These are phyloP conservation scores for Trichosporon asahii DNA, from an alignment of 1,284 basidiomycete species.

Conservation along the genomic window DNA sequence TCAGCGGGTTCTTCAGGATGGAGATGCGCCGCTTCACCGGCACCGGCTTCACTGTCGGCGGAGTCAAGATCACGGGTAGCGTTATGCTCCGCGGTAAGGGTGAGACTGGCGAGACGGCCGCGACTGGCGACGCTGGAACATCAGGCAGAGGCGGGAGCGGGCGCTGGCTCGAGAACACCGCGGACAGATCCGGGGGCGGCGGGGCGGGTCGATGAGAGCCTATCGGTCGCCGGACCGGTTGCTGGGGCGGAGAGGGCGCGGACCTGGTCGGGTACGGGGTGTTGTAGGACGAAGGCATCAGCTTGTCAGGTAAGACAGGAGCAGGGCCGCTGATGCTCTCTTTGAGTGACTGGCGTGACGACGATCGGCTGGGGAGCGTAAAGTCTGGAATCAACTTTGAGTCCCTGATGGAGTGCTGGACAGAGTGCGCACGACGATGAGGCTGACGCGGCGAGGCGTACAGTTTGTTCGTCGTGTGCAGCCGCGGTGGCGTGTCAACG, in stretches of 20 bases:
- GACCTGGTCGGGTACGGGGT: background rate
- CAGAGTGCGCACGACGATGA: slow-evolving; percentile 6
- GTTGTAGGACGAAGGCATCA: slow-evolving; percentile 5
- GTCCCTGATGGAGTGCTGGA: background rate
- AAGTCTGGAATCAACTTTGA: slow-evolving; percentile 1
- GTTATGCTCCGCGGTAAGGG: background rate
- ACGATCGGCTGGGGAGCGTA: background rate
- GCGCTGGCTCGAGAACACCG: background rate
- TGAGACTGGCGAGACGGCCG: background rate
- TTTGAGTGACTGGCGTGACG: slow-evolving; percentile 2
- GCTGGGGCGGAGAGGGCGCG: background rate
- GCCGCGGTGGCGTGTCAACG: background rate
- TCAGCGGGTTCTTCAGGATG: background rate
- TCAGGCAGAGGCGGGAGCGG: background rate
- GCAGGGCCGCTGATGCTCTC: background rate
- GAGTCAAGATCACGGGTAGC: background rate
- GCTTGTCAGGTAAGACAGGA: background rate
- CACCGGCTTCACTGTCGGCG: background rate
- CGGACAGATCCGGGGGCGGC: background rate
- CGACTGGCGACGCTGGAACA: background rate
- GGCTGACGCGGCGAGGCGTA: background rate
- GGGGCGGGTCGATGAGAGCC: background rate
- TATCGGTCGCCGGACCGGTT: background rate
- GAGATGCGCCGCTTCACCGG: background rate
- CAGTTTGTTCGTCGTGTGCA: background rate